A percentile compares a stretch with the other conserved stretches of the same genome.
Evolutionary conservation across 1,284 basidiomycete species (phyloP).

Genomic region (Trametes pubescens): DNA sequence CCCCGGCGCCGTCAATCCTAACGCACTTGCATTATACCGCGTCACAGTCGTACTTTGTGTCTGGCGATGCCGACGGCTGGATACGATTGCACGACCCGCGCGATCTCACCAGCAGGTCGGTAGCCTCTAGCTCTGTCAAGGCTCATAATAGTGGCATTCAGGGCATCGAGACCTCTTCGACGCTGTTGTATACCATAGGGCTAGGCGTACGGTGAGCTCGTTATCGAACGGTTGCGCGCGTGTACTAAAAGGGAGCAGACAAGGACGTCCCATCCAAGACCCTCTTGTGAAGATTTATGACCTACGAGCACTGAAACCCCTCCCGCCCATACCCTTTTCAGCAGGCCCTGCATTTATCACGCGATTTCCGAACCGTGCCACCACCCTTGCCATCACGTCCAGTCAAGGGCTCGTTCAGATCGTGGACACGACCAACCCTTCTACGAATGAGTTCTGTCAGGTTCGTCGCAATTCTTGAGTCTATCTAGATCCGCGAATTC

Average conservation of each 20-base stretch:
- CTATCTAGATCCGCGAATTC: constrained; percentile 12
- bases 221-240: neutral
- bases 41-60: constrained; percentile 65
- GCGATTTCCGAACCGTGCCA: constrained; percentile 81
- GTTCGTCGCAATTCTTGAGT: constrained; percentile 47
- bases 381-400: constrained; percentile 84
- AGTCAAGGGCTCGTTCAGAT: constrained; percentile 90
- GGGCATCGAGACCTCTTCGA: constrained; percentile 82
- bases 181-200: constrained; percentile 87
- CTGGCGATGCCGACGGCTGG: constrained; percentile 86
- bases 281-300: constrained; percentile 95
- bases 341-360: constrained; percentile 90
- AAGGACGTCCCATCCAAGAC: constrained; percentile 89
- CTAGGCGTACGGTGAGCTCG: constrained; percentile 78
- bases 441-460: constrained; percentile 81
- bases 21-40: constrained; percentile 72
- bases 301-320: constrained; percentile 81
- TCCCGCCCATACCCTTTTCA: constrained; percentile 88
- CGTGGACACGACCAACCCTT: constrained; percentile 82
- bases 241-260: constrained; percentile 55
- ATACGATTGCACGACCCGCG: constrained; percentile 88
- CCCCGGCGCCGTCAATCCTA: constrained; percentile 62
- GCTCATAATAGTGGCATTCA: constrained; percentile 86
- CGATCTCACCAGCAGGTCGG: constrained; percentile 54
- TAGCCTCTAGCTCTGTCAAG: constrained; percentile 61